Percentiles rank a stretch among this genome's conserved stretches.
Evolutionary conservation across 1,284 basidiomycete species (phyloP).

Genomic region (Golubevia sp.): DNA sequence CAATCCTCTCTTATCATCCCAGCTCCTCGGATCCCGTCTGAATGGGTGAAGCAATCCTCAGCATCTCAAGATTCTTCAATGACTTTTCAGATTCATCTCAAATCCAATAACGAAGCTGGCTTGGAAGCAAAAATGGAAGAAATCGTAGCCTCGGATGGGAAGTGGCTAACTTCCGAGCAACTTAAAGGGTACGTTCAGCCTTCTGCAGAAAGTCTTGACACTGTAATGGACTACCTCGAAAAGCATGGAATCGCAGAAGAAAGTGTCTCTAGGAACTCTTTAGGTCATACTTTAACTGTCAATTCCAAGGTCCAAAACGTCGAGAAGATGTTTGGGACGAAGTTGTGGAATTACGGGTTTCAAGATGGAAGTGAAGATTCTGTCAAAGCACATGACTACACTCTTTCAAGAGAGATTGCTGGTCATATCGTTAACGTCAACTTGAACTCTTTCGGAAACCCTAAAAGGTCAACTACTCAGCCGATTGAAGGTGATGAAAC

Average conservation of each 20-base stretch:
- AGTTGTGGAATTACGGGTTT: slow-evolving; percentile 7
- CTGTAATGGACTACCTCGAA: slow-evolving; percentile 9
- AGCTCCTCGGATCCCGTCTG: background rate
- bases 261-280: background rate
- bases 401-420: slow-evolving; percentile 10
- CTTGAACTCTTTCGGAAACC: slow-evolving; percentile 5
- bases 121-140: slow-evolving; percentile 13
- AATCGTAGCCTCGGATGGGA: slow-evolving; percentile 6
- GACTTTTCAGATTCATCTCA: slow-evolving; percentile 14
- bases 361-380: background rate
- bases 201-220: background rate
- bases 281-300: slow-evolving; percentile 11
- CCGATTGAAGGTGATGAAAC: background rate
- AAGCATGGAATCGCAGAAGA: slow-evolving; percentile 5
- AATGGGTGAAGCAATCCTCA: background rate
- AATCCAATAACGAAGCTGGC: slow-evolving; percentile 8
- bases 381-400: slow-evolving; percentile 5
- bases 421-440: slow-evolving; percentile 5
- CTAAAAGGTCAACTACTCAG: background rate
- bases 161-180: slow-evolving; percentile 17
- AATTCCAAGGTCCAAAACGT: slow-evolving; percentile 13
- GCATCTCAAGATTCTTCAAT: background rate
- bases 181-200: slow-evolving; percentile 12
- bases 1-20: no score
- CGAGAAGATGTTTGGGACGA: slow-evolving; percentile 9